These are phyloP conservation scores for Chloranthus sessilifolius DNA, from an alignment of 164 flowering plant genomes.

Conservation along the genomic window DNA sequence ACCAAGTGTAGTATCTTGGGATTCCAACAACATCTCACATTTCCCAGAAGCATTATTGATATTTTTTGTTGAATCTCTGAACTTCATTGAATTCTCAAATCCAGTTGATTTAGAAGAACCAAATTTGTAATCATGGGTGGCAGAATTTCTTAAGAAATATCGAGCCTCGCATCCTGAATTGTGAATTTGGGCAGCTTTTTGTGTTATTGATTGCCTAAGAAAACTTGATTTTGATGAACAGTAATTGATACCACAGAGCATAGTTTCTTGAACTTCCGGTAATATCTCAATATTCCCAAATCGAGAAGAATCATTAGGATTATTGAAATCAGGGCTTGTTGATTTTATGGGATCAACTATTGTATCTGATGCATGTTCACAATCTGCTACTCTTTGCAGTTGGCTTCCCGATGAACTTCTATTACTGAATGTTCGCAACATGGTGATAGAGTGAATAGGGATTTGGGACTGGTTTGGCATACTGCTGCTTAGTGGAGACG, in stretches of 20 bases:
- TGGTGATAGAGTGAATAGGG: constrained; percentile 1
- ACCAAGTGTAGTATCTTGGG: constrained; percentile 4
- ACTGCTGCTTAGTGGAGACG: constrained; percentile 4
- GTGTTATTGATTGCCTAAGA: no score
- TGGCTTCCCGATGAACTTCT: constrained; percentile 9
- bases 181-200: no score
- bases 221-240: no score
- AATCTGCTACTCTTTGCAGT: constrained; percentile 5
- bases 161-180: no score
- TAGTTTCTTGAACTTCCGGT: constrained; percentile 1
- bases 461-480: not conserved
- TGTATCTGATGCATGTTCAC: constrained; percentile 2
- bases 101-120: no score
- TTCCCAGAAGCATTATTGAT: no score
- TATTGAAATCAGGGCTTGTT: not conserved
- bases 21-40: not conserved
- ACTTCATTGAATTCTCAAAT: no score
- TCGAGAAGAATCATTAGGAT: no score
- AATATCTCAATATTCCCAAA: not conserved
- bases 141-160: no score
- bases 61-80: no score
- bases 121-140: no score
- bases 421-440: not conserved
- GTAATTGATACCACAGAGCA: no score
- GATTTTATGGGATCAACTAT: constrained; percentile 4